Conservation (phyloP, 768 basidiomycete species). For the Tricholoma terreum region DNA sequence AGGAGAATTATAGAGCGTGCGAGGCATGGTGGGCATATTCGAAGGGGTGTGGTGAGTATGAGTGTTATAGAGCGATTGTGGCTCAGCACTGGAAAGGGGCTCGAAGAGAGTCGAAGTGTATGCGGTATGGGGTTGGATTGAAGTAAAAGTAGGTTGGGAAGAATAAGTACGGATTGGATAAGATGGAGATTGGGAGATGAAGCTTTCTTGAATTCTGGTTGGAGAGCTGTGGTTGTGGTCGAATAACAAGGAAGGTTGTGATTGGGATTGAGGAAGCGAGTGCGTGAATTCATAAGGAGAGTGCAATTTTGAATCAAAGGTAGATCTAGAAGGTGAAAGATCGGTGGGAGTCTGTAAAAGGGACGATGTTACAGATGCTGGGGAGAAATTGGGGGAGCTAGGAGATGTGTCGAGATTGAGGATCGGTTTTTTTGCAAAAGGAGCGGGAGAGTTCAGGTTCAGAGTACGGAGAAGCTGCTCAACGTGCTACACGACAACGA, state of each 20-base stretch:
- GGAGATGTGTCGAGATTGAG: slow-evolving; percentile 46
- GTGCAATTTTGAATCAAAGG: slow-evolving; percentile 55
- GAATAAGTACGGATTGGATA: neutral
- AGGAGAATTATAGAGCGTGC: neutral
- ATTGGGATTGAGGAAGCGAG: slow-evolving; percentile 27
- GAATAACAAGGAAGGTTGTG: slow-evolving; percentile 42
- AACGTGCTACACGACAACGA: slow-evolving; percentile 55
- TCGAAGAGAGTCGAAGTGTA: slow-evolving; percentile 47
- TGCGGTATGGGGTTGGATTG: slow-evolving; percentile 22
- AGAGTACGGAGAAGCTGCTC: slow-evolving; percentile 78
- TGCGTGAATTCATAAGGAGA: slow-evolving; percentile 49
- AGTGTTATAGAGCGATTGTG: slow-evolving; percentile 27
- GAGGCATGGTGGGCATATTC: slow-evolving; percentile 12
- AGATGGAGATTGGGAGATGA: slow-evolving; percentile 11
- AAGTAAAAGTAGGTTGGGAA: slow-evolving; percentile 13
- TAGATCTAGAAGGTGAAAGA: slow-evolving; percentile 57
- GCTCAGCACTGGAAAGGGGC: slow-evolving; percentile 46
- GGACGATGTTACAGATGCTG: slow-evolving; percentile 66
- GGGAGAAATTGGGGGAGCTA: slow-evolving; percentile 68
- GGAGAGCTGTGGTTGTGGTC: slow-evolving; percentile 28
- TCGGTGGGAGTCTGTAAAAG: slow-evolving; percentile 69
- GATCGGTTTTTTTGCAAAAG: slow-evolving; percentile 41
- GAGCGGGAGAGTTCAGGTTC: slow-evolving; percentile 75
- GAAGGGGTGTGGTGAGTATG: slow-evolving; percentile 15
- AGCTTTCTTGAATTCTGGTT: slow-evolving; percentile 18